phyloP scores from a whole-genome alignment of 768 basidiomycete genomes.

The Kwoniella sp. region DNA sequence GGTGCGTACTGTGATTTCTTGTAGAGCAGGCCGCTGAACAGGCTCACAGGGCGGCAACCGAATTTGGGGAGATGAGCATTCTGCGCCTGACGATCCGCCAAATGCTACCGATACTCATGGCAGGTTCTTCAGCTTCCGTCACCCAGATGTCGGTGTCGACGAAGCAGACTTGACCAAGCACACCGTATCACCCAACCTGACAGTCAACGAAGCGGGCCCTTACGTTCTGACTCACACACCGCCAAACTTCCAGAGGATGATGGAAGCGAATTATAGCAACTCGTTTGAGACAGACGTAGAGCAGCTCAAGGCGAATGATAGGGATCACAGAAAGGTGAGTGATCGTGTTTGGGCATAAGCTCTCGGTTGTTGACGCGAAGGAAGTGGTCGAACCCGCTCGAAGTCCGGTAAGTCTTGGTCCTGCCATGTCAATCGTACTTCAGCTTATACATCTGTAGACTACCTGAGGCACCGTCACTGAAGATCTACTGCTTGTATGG shows the following conservation, averaged over 20 bases:
- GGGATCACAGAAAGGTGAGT: conserved; percentile 42
- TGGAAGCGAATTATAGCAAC: conserved; percentile 72
- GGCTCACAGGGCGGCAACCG: conserved; percentile 61
- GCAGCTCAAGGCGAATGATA: conserved; percentile 41
- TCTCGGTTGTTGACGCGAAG: too few relatives aligned
- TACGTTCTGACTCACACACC: conserved; percentile 56
- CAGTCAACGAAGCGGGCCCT: conserved; percentile 60
- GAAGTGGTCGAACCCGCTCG: conserved; percentile 76
- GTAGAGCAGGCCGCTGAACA: neutral
- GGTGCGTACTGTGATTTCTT: conserved; percentile 54
- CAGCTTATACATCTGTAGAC: conserved; percentile 51
- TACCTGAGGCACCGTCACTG: conserved; percentile 87
- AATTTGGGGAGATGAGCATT: conserved; percentile 35
- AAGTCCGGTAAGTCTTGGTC: conserved; percentile 36
- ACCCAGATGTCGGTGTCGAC: conserved; percentile 24
- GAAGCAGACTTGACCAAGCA: conserved; percentile 27
- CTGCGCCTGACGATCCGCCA: conserved; percentile 60
- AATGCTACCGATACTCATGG: conserved; percentile 63
- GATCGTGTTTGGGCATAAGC: too few relatives aligned
- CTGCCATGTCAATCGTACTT: too few relatives aligned
- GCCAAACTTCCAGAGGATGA: conserved; percentile 62
- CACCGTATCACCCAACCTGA: conserved; percentile 44
- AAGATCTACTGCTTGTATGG: conserved; percentile 91
- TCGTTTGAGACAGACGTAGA: conserved; percentile 76
- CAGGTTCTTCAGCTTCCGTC: conserved; percentile 74